phyloP scores from a whole-genome alignment of 1,139 yeast genomes.

The Tardiomyces blankii region DNA sequence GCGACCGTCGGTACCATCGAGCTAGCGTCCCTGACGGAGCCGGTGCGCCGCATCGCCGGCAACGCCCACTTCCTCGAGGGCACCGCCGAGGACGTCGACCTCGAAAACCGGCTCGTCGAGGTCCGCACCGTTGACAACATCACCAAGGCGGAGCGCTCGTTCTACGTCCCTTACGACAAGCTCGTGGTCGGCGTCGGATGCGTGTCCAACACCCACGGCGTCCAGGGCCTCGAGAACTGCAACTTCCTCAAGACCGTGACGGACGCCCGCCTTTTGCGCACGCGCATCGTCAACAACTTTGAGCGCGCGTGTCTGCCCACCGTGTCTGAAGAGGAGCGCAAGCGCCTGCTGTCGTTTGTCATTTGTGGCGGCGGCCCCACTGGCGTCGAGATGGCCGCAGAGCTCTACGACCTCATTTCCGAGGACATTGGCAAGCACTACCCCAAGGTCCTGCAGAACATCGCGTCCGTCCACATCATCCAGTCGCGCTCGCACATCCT shows the following conservation, averaged over 20 bases:
- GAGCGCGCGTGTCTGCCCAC: conserved; percentile 54
- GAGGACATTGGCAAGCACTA: conserved; percentile 45
- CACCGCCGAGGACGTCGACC: conserved; percentile 40
- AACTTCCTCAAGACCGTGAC: conserved; percentile 51
- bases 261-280: conserved; percentile 47
- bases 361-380: conserved; percentile 68
- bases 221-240: conserved; percentile 48
- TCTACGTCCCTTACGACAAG: conserved; percentile 55
- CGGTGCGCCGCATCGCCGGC: conserved; percentile 37
- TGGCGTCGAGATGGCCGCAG: conserved; percentile 61
- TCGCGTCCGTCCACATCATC: conserved; percentile 50
- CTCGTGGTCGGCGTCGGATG: conserved; percentile 56
- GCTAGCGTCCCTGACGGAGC: conserved; percentile 45
- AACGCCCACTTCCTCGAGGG: conserved; percentile 50
- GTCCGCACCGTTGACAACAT: conserved; percentile 33
- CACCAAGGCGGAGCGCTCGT: conserved; percentile 29
- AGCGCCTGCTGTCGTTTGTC: conserved; percentile 46
- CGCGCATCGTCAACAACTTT: conserved; percentile 40
- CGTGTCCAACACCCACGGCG: conserved; percentile 54
- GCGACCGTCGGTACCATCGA: conserved; percentile 50
- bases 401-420: conserved; percentile 46
- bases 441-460: conserved; percentile 47
- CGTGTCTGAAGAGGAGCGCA: conserved; percentile 47
- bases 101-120: conserved; percentile 41
- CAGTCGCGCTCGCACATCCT: conserved; percentile 54